These are phyloP conservation scores for Phytopythium helicoides DNA, from an alignment of 352 stramenopile genomes.

Conservation along the genomic window DNA sequence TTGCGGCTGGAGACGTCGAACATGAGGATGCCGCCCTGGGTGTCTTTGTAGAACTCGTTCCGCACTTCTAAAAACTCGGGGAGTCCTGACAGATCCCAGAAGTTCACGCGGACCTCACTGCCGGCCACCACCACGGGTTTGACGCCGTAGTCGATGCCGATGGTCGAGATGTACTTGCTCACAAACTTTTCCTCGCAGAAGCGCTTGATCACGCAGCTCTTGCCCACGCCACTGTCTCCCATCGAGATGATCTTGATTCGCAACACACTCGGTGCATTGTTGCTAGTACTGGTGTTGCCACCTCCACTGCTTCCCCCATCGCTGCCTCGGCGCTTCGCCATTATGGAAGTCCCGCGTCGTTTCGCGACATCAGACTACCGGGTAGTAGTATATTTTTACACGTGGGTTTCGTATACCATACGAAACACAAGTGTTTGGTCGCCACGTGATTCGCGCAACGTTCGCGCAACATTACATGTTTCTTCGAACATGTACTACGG, in stretches of 20 bases:
- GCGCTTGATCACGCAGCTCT: constrained; percentile 95
- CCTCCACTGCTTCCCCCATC: constrained; percentile 3
- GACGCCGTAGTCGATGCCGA: constrained; percentile 95
- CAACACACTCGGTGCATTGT: constrained; percentile 35
- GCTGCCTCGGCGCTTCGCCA: constrained; percentile 2
- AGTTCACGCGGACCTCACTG: constrained; percentile 89
- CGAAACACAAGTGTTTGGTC: no score
- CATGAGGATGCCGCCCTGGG: constrained; percentile 68
- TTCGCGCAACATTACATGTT: no score
- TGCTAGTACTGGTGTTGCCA: constrained; percentile 24
- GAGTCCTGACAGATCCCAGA: constrained; percentile 92
- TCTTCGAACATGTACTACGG: no score
- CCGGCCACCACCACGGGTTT: constrained; percentile 83
- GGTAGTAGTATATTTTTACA: no score
- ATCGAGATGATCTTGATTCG: constrained; percentile 95
- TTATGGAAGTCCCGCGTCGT: neutral
- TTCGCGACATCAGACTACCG: neutral
- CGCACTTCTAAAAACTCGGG: constrained; percentile 94
- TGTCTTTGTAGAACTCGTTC: constrained; percentile 98
- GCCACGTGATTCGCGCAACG: no score
- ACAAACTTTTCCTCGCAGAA: constrained; percentile 96
- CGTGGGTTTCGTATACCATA: no score
- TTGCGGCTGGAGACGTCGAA: constrained; percentile 75
- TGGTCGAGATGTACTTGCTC: constrained; percentile 95
- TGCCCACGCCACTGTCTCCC: constrained; percentile 87